phyloP scores from a whole-genome alignment of 352 stramenopile genomes.

The Pseudoperonospora humuli region DNA sequence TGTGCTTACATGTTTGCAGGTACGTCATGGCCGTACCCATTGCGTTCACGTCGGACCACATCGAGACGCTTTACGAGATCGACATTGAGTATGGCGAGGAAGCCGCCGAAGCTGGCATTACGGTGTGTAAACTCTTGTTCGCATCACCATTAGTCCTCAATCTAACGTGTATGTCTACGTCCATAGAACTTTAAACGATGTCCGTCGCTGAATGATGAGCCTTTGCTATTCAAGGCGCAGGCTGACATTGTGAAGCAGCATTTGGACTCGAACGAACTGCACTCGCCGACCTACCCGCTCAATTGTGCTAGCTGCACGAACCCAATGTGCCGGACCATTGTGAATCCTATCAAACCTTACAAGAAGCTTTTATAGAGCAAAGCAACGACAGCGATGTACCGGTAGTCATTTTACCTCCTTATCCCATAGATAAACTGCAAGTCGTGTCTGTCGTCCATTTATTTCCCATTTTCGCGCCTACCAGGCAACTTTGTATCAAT shows the following conservation, averaged over 20 bases:
- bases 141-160: neutral
- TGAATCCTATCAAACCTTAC: constrained; percentile 82
- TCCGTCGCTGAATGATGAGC: constrained; percentile 94
- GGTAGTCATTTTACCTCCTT: too few relatives aligned
- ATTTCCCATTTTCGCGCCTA: neutral
- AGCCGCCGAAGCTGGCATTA: constrained; percentile 91
- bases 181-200: constrained; percentile 88
- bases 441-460: constrained; percentile 2
- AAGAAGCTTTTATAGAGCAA: constrained; percentile 30
- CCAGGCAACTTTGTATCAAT: neutral
- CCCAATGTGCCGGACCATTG: constrained; percentile 73
- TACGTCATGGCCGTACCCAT: constrained; percentile 97
- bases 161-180: neutral
- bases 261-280: constrained; percentile 66
- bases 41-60: constrained; percentile 98
- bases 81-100: constrained; percentile 98
- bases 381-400: neutral
- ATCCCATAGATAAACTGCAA: constrained; percentile 16
- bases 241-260: constrained; percentile 94
- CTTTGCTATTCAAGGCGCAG: constrained; percentile 93
- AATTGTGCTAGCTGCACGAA: constrained; percentile 81
- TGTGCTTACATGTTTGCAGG: constrained; percentile 15
- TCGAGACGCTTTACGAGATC: constrained; percentile 99
- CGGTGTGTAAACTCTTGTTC: constrained; percentile 25
- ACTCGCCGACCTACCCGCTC: constrained; percentile 77